phyloP scores from a whole-genome alignment of 2,329 filamentous ascomycete species.

The Alternaria hordeiaustralica region DNA sequence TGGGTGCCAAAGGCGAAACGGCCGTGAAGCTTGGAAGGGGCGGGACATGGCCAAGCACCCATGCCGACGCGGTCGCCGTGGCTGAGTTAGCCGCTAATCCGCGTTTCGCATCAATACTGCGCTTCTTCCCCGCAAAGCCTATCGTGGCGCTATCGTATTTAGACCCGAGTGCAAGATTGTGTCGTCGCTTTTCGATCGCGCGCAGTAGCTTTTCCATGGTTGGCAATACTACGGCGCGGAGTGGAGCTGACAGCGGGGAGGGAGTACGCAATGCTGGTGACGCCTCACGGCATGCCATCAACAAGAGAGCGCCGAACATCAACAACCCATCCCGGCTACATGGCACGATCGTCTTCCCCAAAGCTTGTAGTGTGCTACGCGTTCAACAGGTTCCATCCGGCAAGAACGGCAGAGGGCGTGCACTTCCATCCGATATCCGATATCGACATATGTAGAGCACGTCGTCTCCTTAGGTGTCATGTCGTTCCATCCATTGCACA shows the following conservation, averaged over 20 bases:
- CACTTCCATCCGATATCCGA: neutral
- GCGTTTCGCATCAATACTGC: neutral
- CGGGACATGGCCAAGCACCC: conserved; percentile 12
- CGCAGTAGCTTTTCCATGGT: neutral
- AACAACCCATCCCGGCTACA: neutral
- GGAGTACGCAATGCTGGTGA: neutral
- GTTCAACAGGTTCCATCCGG: neutral
- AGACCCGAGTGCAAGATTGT: neutral
- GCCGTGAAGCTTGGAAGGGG: conserved; percentile 15
- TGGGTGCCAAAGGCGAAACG: conserved; percentile 11
- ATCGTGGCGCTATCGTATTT: neutral
- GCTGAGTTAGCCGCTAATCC: conserved; percentile 10
- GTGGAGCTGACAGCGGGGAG: neutral
- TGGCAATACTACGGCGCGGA: neutral
- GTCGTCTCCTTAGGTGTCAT: neutral
- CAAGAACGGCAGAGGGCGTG: neutral
- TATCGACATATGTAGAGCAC: neutral
- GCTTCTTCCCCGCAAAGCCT: neutral
- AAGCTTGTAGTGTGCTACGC: neutral
- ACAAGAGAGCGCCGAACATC: neutral
- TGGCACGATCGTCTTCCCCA: neutral
- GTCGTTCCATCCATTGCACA: neutral
- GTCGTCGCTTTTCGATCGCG: neutral
- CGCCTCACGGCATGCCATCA: neutral
- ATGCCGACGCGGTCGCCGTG: conserved; percentile 14